Percentiles rank a stretch among this genome's conserved stretches.
Conservation (phyloP, 108 stramenopile genomes). For the Cyclostephanos invisitatus region DNA sequence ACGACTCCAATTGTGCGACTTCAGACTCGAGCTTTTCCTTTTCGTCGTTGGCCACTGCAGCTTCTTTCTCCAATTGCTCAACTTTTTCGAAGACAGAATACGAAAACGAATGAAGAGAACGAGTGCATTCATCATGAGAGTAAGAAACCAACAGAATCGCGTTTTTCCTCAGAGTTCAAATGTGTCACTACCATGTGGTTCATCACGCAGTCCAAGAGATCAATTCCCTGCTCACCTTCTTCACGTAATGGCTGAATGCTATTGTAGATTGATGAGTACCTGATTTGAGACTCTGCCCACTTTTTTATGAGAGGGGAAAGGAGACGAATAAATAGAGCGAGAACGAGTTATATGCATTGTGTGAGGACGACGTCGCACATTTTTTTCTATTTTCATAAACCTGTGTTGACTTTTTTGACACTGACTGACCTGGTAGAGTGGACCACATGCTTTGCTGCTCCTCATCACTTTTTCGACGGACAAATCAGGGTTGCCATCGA, state of each 20-base stretch:
- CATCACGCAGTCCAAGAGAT: too few relatives aligned
- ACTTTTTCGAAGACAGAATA: constrained; percentile 37
- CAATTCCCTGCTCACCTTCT: constrained; percentile 45
- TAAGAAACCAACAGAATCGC: too few relatives aligned
- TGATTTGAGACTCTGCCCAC: constrained; percentile 95
- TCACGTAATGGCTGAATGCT: constrained; percentile 95
- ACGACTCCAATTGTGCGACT: constrained; percentile 83
- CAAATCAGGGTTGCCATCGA: constrained; percentile 78
- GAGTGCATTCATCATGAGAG: too few relatives aligned
- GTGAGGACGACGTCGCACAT: not conserved
- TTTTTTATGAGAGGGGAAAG: not conserved
- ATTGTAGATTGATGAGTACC: constrained; percentile 92
- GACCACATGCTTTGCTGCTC: constrained; percentile 95
- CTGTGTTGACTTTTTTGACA: not conserved
- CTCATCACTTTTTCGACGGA: constrained; percentile 69
- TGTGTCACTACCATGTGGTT: too few relatives aligned
- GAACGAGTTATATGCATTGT: not conserved
- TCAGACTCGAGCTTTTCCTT: constrained; percentile 80
- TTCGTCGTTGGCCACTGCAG: constrained; percentile 68
- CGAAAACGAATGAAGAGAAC: too few relatives aligned
- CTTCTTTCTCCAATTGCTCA: constrained; percentile 79
- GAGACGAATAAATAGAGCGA: not conserved
- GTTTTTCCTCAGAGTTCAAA: too few relatives aligned
- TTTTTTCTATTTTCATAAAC: not conserved
- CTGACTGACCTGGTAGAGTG: constrained; percentile 73